phyloP scores from a whole-genome alignment of 306 rosid species.

The Elaeagnus macrophylla region DNA sequence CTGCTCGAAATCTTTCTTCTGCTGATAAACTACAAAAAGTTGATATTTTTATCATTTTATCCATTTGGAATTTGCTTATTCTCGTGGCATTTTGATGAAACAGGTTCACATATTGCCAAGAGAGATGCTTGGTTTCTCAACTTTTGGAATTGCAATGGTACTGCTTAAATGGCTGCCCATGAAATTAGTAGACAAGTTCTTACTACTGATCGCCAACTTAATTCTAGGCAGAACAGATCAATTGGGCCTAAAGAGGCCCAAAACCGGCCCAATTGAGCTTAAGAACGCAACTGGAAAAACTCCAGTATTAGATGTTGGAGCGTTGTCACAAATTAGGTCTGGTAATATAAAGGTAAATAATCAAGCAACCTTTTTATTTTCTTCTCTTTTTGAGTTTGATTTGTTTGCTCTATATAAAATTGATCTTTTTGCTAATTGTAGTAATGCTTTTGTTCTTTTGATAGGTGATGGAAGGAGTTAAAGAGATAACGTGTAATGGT shows the following conservation, averaged over 20 bases:
- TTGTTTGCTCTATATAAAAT: background rate
- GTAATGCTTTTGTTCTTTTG: background rate
- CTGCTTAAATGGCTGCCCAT: constrained; percentile 65
- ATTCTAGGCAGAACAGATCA: constrained; percentile 63
- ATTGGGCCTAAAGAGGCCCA: constrained; percentile 75
- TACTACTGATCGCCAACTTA: constrained; percentile 36
- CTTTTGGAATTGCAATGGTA: constrained; percentile 72
- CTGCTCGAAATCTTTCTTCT: background rate
- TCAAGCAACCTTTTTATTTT: background rate
- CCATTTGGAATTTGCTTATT: background rate
- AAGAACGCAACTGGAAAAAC: constrained; percentile 79
- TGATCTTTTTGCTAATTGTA: background rate
- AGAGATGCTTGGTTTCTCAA: constrained; percentile 78
- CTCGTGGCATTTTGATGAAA: background rate
- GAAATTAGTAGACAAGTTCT: constrained; percentile 57
- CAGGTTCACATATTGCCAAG: constrained; percentile 89
- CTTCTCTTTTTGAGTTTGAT: background rate
- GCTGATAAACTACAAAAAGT: too few relatives aligned
- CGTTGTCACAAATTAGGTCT: constrained; percentile 51
- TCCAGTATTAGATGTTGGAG: constrained; percentile 90
- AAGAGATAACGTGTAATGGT: constrained; percentile 79
- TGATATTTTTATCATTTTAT: too few relatives aligned
- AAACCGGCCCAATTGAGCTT: constrained; percentile 82
- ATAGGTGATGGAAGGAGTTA: constrained; percentile 71
- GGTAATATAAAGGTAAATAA: constrained; percentile 67